Percentiles rank a stretch among this genome's conserved stretches.
Conservation (phyloP, 441 rosid species). For the Codiaeum variegatum region DNA sequence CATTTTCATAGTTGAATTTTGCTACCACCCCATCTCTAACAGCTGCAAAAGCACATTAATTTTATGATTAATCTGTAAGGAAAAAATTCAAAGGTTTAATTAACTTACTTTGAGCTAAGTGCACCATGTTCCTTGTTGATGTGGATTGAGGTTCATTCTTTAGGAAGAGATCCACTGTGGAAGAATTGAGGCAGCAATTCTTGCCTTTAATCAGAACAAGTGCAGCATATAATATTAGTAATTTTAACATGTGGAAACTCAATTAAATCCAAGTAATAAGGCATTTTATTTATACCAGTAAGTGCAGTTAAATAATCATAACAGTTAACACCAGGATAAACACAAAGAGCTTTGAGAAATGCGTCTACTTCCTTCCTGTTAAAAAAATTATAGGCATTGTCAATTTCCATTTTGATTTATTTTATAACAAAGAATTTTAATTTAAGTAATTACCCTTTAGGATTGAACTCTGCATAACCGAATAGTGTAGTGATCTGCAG, state of each 20-base stretch:
- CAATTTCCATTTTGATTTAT: neutral
- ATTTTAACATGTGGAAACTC: no score
- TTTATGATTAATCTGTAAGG: no score
- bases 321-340: conserved; percentile 62
- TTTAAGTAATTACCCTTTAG: conserved; percentile 49
- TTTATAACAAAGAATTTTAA: neutral
- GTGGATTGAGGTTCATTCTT: conserved; percentile 80
- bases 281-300: conserved; percentile 45
- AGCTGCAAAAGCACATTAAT: conserved; percentile 35
- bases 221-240: neutral
- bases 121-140: conserved; percentile 81
- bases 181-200: conserved; percentile 79
- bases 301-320: conserved; percentile 54
- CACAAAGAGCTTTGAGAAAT: conserved; percentile 56
- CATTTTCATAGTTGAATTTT: conserved; percentile 63
- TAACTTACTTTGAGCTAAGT: conserved; percentile 76
- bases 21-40: conserved; percentile 56
- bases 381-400: neutral
- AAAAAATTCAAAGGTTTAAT: no score
- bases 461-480: conserved; percentile 80
- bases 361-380: conserved; percentile 42
- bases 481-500: conserved; percentile 49
- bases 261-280: no score
- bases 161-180: conserved; percentile 56
- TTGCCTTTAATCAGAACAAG: conserved; percentile 36